Conservation (phyloP, 2,329 filamentous ascomycete genomes). For the Xylaria sp. region DNA sequence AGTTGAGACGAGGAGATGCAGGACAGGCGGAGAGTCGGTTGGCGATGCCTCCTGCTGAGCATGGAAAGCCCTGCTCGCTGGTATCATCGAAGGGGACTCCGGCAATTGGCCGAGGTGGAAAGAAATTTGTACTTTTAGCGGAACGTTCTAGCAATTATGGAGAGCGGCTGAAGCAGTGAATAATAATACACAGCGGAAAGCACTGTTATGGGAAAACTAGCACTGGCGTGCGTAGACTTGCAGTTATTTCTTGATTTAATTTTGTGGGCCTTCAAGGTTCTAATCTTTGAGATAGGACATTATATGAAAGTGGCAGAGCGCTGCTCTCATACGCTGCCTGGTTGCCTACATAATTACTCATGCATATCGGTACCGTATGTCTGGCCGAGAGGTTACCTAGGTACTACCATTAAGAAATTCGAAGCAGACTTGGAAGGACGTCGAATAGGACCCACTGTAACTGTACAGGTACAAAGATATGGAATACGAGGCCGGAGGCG, state of each 20-base stretch:
- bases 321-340: neutral
- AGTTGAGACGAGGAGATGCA: conserved; percentile 33
- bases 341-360: neutral
- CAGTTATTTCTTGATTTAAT: neutral
- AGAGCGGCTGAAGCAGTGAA: conserved; percentile 35
- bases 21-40: conserved; percentile 34
- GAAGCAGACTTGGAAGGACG: neutral
- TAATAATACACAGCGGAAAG: conserved; percentile 39
- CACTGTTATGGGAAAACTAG: conserved; percentile 12
- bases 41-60: conserved; percentile 39
- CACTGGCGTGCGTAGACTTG: neutral
- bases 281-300: neutral
- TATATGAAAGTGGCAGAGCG: neutral
- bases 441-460: neutral
- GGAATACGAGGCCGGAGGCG: conserved; percentile 13
- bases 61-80: conserved; percentile 30
- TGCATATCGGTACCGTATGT: conserved; percentile 9
- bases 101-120: conserved; percentile 30
- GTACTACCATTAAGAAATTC: conserved; percentile 22
- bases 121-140: conserved; percentile 49
- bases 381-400: conserved; percentile 26
- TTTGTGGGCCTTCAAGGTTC: neutral
- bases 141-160: conserved; percentile 46
- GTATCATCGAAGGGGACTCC: conserved; percentile 12
- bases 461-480: conserved; percentile 7